Evolutionary conservation across 73 alveolate genomes (phyloP), one percentile per base, ranked within the genome.

Genomic region (Blepharisma japonicum): DNA sequence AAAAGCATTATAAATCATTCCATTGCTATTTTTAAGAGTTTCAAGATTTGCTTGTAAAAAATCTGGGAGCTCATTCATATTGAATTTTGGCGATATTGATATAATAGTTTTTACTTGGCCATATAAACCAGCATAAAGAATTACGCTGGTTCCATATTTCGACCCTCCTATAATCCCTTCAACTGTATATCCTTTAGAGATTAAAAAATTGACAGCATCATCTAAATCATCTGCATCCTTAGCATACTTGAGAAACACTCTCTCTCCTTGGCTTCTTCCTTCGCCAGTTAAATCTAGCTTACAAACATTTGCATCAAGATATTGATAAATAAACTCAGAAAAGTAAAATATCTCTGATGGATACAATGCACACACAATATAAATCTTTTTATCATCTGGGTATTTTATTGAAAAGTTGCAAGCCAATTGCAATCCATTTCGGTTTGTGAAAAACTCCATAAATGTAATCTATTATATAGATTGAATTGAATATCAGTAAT

Each of bases 221-320:
- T 61, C 47, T 14, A 61, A 8, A 61, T 14, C 47, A 14, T 18
- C 46, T 8, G 46, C 47, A 2, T 61, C 74, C 23, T 61, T 25
- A 61, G 74, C 4, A 61, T 61, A 61, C 47, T 25, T 25, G 23
- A 1, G 4, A 61, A 61, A 14, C 11, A 39, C 14, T 14, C 14
- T 14, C 2, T 14, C 46, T 5, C 74, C 74, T 61, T 61, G 47
- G 5, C 74, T 61, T 9, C 47, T 25, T 61, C 74, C 74, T 14
- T 61, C 23, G 2, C 74, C 74, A 20, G 39, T 11, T 25, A 61
- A 61, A 39, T 61, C 74, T 2, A 61, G 11, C 47, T 25, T 61
- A 20, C 14, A 25, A 61, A 11, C 11, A 61, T 61, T 61, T 32
- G 42, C 42, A 3, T 32, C 42, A 3, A 32, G 42, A 32, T 32